A percentile compares a stretch with the other conserved stretches of the same genome.
Evolutionary conservation across 23 red algal genomes (phyloP).

Genomic region (Porphyridium purpureum): DNA sequence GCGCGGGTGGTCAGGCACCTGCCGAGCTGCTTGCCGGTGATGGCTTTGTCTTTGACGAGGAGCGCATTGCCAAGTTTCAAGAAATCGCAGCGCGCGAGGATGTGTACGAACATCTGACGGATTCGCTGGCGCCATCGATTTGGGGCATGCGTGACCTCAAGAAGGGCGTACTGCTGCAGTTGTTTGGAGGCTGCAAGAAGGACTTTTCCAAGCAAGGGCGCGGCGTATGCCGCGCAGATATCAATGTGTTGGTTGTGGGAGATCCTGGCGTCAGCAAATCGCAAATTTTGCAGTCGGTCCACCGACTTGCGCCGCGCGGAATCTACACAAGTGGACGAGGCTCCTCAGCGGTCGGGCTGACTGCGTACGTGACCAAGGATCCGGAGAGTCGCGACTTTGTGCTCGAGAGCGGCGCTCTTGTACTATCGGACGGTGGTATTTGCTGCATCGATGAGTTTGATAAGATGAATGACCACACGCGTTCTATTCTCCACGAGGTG

Average conservation of each 20-base stretch:
- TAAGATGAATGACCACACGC: conserved; percentile 94
- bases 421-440: conserved; percentile 85
- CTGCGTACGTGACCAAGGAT: conserved; percentile 87
- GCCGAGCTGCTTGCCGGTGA: conserved; percentile 9
- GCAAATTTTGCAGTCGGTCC: conserved; percentile 68
- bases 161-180: conserved; percentile 86
- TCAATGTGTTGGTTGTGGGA: conserved; percentile 88
- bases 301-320: conserved; percentile 87
- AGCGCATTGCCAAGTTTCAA: conserved; percentile 29
- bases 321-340: conserved; percentile 98
- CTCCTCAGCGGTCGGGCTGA: conserved; percentile 91
- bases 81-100: conserved; percentile 25
- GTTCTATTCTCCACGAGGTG: conserved; percentile 89
- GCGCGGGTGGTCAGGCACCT: neutral
- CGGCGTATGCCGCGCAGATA: conserved; percentile 64
- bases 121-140: conserved; percentile 81
- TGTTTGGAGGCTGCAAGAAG: conserved; percentile 83
- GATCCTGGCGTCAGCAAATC: conserved; percentile 91
- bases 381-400: conserved; percentile 79
- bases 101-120: conserved; percentile 58
- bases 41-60: conserved; percentile 14
- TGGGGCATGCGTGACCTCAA: conserved; percentile 89
- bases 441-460: conserved; percentile 99
- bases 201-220: conserved; percentile 38
- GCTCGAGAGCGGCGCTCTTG: conserved; percentile 85